phyloP scores from a whole-genome alignment of 352 stramenopile species.

The Globisporangium parvum region DNA sequence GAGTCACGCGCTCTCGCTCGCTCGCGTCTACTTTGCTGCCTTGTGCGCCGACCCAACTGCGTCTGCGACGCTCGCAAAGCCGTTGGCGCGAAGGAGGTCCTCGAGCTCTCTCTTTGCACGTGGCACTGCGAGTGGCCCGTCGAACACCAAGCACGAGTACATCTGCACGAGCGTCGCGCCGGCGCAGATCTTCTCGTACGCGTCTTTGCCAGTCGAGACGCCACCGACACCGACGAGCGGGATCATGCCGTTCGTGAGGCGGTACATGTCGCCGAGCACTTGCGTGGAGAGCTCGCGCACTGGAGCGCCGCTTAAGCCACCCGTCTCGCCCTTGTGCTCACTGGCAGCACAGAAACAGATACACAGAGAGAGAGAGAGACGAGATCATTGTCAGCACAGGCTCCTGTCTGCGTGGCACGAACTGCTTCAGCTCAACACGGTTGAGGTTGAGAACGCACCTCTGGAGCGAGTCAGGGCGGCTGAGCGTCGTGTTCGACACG shows the following conservation, averaged over 20 bases:
- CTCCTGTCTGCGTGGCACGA: too few species aligned
- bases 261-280: conserved; percentile 94
- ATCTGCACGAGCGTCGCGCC: conserved; percentile 94
- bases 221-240: conserved; percentile 96
- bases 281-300: conserved; percentile 92
- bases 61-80: conserved; percentile 74
- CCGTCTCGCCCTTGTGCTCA: conserved; percentile 73
- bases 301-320: conserved; percentile 94
- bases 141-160: conserved; percentile 92
- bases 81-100: conserved; percentile 74
- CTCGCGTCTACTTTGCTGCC: conserved; percentile 33
- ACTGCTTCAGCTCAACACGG: not conserved
- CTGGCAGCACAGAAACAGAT: conserved; percentile 12
- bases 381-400: too few species aligned
- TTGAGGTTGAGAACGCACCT: conserved; percentile 23
- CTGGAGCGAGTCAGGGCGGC: conserved; percentile 75
- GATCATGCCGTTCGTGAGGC: conserved; percentile 89
- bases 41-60: conserved; percentile 78
- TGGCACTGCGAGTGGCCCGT: conserved; percentile 82
- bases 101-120: conserved; percentile 88
- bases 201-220: conserved; percentile 90
- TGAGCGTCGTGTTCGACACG: conserved; percentile 96
- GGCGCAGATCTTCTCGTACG: conserved; percentile 97
- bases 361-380: not conserved
- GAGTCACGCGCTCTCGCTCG: too few species aligned